phyloP scores from a whole-genome alignment of 495 filamentous ascomycete genomes.

The Xylaria cubensis region DNA sequence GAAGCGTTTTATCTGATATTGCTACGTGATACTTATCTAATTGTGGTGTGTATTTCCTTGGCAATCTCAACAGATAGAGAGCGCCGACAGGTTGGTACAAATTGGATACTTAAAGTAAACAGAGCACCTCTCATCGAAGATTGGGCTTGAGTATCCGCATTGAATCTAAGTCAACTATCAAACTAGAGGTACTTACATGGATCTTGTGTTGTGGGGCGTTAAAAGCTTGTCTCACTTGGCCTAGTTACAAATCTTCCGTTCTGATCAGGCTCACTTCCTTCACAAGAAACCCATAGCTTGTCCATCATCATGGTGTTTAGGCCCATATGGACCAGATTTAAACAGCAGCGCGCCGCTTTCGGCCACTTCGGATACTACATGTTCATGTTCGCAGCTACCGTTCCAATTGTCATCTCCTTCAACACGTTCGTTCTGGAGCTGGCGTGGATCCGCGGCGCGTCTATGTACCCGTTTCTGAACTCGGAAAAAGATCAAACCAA shows the following conservation, averaged over 20 bases:
- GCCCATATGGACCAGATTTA: conserved; percentile 42
- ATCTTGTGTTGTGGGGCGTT: conserved; percentile 19
- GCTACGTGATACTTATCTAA: not conserved
- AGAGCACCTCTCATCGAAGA: not conserved
- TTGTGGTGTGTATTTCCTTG: not conserved
- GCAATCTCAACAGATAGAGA: not conserved
- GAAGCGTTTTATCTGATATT: not conserved
- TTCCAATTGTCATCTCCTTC: conserved; percentile 71
- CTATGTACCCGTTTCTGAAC: conserved; percentile 82
- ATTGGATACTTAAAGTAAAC: not conserved
- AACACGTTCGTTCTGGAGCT: conserved; percentile 66
- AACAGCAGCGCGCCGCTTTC: conserved; percentile 36
- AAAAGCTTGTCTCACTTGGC: conserved; percentile 6
- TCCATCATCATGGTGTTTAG: conserved; percentile 40
- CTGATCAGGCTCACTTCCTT: not conserved
- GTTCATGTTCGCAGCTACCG: conserved; percentile 62
- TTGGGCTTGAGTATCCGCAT: not conserved
- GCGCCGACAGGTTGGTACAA: not conserved
- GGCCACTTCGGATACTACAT: conserved; percentile 52
- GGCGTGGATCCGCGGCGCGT: conserved; percentile 69
- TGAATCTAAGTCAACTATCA: not conserved
- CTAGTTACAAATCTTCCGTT: not conserved
- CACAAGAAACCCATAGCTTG: not conserved
- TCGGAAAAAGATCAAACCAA: conserved; percentile 64
- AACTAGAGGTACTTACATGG: not conserved